These are phyloP conservation scores for Tuber magnatum DNA, from an alignment of 495 filamentous ascomycete species.

Conservation along the genomic window DNA sequence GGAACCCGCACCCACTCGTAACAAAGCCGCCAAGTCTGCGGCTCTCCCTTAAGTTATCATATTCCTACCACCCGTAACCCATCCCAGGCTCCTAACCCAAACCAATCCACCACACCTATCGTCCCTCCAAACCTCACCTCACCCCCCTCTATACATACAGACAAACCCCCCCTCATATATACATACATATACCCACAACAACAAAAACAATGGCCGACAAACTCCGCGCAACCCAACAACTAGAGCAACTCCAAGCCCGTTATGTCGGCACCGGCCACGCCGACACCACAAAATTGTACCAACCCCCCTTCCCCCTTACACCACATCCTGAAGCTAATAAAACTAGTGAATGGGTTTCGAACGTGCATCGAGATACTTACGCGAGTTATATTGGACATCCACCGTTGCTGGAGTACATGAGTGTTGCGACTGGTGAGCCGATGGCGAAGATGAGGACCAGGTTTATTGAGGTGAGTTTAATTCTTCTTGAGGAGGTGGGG, in stretches of 20 bases:
- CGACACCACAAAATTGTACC: conserved; percentile 75
- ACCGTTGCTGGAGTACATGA: conserved; percentile 78
- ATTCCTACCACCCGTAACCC: background rate
- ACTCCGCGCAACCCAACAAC: conserved; percentile 91
- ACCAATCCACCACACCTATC: background rate
- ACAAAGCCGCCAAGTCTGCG: background rate
- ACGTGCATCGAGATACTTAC: conserved; percentile 78
- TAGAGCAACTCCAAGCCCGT: conserved; percentile 87
- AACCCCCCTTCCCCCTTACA: background rate
- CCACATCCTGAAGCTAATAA: conserved; percentile 6
- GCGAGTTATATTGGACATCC: conserved; percentile 84
- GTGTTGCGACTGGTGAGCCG: conserved; percentile 76
- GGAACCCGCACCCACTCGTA: background rate
- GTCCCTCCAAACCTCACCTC: background rate
- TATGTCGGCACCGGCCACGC: conserved; percentile 97
- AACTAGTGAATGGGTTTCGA: conserved; percentile 74
- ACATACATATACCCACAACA: background rate
- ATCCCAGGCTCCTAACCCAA: background rate
- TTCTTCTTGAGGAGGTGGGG: background rate
- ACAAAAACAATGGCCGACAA: conserved; percentile 68
- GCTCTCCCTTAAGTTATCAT: background rate
- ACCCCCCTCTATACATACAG: background rate
- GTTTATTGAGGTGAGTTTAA: conserved; percentile 59
- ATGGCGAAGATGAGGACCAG: conserved; percentile 68
- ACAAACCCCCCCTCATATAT: background rate